A percentile compares a stretch with the other conserved stretches of the same genome.
These are phyloP conservation scores for Pleurotus cornucopiae DNA, from an alignment of 768 basidiomycete genomes.

Conservation along the genomic window DNA sequence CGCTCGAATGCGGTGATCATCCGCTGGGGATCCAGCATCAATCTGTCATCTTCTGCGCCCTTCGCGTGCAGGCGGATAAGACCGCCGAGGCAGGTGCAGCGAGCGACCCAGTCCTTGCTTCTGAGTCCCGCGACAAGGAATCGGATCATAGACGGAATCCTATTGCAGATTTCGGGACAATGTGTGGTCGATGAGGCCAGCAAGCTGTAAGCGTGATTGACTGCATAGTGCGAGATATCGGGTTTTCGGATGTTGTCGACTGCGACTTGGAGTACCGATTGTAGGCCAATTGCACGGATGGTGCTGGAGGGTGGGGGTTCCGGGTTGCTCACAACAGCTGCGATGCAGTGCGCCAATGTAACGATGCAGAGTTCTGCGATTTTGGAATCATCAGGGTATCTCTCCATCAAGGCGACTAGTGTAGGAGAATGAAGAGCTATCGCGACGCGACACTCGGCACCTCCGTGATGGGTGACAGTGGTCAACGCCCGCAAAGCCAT, in stretches of 20 bases:
- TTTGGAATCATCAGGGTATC: slow-evolving; percentile 42
- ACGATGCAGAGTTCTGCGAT: slow-evolving; percentile 47
- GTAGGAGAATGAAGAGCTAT: slow-evolving; percentile 42
- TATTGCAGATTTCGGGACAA: slow-evolving; percentile 38
- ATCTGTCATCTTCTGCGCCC: slow-evolving; percentile 40
- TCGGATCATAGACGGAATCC: slow-evolving; percentile 37
- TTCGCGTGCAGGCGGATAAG: slow-evolving; percentile 45
- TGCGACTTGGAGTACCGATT: slow-evolving; percentile 37
- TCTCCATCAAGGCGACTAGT: slow-evolving; percentile 42
- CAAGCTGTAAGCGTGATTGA: slow-evolving; percentile 51
- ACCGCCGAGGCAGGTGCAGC: slow-evolving; percentile 48
- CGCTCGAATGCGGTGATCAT: slow-evolving; percentile 38
- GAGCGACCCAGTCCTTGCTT: slow-evolving; percentile 48
- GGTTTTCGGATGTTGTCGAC: slow-evolving; percentile 41
- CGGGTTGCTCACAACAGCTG: slow-evolving; percentile 33
- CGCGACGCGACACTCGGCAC: slow-evolving; percentile 40
- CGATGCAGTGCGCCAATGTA: slow-evolving; percentile 49
- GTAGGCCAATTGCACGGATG: slow-evolving; percentile 37
- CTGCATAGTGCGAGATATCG: slow-evolving; percentile 31
- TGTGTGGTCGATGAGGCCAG: slow-evolving; percentile 39
- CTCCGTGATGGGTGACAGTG: slow-evolving; percentile 61
- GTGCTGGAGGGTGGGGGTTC: slow-evolving; percentile 31
- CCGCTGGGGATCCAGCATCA: slow-evolving; percentile 42
- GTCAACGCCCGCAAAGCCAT: slow-evolving; percentile 52
- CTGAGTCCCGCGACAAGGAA: slow-evolving; percentile 55